phyloP scores from a whole-genome alignment of 163 green algal genomes.

The Scenedesmus sp. region DNA sequence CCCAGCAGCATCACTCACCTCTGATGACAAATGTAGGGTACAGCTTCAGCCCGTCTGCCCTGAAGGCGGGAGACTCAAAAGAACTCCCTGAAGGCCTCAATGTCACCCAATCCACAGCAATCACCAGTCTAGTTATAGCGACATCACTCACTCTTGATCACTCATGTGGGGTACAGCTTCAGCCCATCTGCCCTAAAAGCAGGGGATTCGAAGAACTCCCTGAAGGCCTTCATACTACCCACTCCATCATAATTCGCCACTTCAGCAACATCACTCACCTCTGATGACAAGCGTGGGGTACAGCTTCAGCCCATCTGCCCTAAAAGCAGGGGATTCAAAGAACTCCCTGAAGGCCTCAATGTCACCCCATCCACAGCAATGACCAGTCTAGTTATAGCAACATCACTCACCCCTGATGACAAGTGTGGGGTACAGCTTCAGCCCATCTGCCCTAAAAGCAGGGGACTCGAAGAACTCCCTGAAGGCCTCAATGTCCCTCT shows the following conservation, averaged over 20 bases:
- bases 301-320: conserved; percentile 88
- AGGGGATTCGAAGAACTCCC: no score
- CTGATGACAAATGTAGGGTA: conserved; percentile 99
- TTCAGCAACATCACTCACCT: background rate
- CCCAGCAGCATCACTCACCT: conserved; percentile 20
- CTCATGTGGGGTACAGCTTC: no score
- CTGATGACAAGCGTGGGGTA: conserved; percentile 99
- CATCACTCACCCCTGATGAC: conserved; percentile 91
- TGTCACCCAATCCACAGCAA: conserved; percentile 80
- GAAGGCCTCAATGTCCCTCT: conserved; percentile 97
- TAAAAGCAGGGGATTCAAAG: conserved; percentile 96
- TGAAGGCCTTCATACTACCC: no score
- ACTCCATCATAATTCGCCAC: no score
- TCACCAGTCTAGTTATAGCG: no score
- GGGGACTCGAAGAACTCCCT: conserved; percentile 98
- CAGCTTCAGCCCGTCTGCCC: conserved; percentile 89
- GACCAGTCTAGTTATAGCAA: background rate
- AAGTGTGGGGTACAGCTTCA: conserved; percentile 98
- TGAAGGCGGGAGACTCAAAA: conserved; percentile 97
- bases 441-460: conserved; percentile 85
- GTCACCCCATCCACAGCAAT: conserved; percentile 94
- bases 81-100: conserved; percentile 97
- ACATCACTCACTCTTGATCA: no score
- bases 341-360: conserved; percentile 97
- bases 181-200: no score